Percentiles rank a stretch among this genome's conserved stretches.
Conservation (phyloP, 1,284 basidiomycete genomes). For the Cutaneotrichosporon cutaneum region DNA sequence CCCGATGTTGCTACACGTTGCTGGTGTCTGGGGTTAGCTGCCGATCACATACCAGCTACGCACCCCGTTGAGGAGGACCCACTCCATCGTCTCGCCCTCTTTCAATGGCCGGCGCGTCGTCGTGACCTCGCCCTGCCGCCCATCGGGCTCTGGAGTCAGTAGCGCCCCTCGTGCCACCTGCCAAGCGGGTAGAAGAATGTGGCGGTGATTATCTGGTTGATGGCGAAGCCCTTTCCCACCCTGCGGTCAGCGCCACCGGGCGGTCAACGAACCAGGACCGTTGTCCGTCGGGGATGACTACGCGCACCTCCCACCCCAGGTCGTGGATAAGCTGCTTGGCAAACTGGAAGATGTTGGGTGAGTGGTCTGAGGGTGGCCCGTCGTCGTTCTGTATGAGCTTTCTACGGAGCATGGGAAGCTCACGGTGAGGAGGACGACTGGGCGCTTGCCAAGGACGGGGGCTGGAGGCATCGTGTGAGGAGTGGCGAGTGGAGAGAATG, state of each 20-base stretch:
- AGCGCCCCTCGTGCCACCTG: constrained; percentile 51
- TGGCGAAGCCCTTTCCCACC: constrained; percentile 77
- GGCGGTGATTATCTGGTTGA: constrained; percentile 72
- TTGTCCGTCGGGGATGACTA: constrained; percentile 82
- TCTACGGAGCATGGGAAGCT: constrained; percentile 5
- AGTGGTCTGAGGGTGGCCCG: constrained; percentile 69
- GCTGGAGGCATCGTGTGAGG: constrained; percentile 33
- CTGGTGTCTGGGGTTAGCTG: constrained; percentile 65
- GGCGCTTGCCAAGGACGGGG: constrained; percentile 35
- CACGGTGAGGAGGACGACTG: constrained; percentile 47
- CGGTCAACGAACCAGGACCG: constrained; percentile 67
- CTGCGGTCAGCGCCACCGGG: constrained; percentile 17
- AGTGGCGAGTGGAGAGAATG: neutral
- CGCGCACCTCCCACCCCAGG: constrained; percentile 80
- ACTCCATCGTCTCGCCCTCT: constrained; percentile 75
- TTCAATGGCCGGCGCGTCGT: constrained; percentile 64
- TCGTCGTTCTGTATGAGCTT: constrained; percentile 62
- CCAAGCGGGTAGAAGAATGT: constrained; percentile 75
- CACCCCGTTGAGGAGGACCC: constrained; percentile 83
- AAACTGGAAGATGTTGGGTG: constrained; percentile 80
- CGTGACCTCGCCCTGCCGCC: constrained; percentile 67
- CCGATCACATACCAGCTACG: constrained; percentile 36
- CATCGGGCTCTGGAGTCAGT: constrained; percentile 57
- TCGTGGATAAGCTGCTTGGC: constrained; percentile 65
- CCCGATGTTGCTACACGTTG: constrained; percentile 83